These are phyloP conservation scores for Pontederia crassipes DNA, from an alignment of 176 grass and related monocot species.

Conservation along the genomic window DNA sequence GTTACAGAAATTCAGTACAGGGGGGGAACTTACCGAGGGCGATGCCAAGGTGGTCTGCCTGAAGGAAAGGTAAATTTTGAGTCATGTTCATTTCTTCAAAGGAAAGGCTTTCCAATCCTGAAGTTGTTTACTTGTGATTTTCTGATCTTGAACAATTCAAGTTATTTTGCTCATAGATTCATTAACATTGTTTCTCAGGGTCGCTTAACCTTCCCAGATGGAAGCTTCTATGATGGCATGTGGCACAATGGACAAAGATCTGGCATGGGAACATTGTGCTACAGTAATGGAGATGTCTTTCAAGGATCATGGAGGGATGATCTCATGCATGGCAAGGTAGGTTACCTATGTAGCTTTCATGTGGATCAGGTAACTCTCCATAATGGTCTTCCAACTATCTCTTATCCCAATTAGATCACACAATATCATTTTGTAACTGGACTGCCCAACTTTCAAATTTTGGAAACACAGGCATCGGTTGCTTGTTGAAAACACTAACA, in stretches of 20 bases:
- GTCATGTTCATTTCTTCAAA: not conserved
- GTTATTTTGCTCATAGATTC: not conserved
- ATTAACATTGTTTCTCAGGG: conserved; percentile 37
- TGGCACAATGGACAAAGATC: conserved; percentile 95
- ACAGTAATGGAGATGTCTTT: conserved; percentile 85
- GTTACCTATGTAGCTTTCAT: not conserved
- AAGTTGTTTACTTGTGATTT: not conserved
- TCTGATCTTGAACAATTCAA: not conserved
- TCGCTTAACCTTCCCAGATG: conserved; percentile 47
- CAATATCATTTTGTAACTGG: no score
- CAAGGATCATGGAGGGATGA: conserved; percentile 95
- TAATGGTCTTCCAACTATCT: no score
- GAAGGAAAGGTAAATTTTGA: conserved; percentile 78
- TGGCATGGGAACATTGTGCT: conserved; percentile 72
- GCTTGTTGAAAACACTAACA: no score
- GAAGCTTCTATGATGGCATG: conserved; percentile 87
- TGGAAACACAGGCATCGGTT: no score
- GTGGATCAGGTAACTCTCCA: not conserved
- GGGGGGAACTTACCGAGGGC: conserved; percentile 74
- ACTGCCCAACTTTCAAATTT: no score
- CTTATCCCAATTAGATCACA: no score
- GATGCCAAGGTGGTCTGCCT: conserved; percentile 90
- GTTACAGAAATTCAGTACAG: conserved; percentile 68
- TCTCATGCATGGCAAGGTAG: conserved; percentile 96
- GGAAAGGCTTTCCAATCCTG: not conserved